Percentiles rank a stretch among this genome's conserved stretches.
phyloP scores from a whole-genome alignment of 2,329 filamentous ascomycete species.

The Colletotrichum sp. region DNA sequence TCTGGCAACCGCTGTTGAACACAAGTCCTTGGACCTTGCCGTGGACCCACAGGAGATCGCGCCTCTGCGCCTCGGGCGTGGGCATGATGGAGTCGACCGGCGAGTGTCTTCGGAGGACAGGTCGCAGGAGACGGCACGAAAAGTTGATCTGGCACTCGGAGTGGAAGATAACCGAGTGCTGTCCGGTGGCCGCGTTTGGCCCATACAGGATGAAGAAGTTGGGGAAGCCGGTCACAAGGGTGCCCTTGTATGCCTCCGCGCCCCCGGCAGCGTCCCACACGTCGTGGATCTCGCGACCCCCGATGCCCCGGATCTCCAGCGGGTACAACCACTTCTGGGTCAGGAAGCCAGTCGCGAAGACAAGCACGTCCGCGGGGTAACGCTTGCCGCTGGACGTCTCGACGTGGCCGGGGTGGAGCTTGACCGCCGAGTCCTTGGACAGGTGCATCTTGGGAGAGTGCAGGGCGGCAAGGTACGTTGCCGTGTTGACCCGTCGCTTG shows the following conservation, averaged over 20 bases:
- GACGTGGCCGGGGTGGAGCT: background rate
- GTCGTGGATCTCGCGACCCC: background rate
- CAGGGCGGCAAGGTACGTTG: background rate
- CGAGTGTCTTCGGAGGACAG: background rate
- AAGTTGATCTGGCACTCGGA: conserved; percentile 5
- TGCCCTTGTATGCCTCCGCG: background rate
- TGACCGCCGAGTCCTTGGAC: background rate
- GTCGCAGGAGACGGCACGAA: background rate
- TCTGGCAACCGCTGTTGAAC: background rate
- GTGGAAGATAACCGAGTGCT: conserved; percentile 1
- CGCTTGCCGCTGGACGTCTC: background rate
- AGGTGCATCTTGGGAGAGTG: background rate
- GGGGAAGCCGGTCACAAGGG: background rate
- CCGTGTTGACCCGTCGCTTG: background rate
- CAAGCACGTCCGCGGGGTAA: background rate
- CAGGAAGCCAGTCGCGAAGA: background rate
- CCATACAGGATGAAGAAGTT: conserved; percentile 4
- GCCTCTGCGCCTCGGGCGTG: background rate
- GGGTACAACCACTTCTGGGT: background rate
- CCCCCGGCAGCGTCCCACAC: background rate
- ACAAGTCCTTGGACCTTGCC: background rate
- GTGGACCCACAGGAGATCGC: background rate
- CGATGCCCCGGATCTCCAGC: background rate
- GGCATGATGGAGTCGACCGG: background rate
- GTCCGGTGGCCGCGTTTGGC: background rate